A percentile compares a stretch with the other conserved stretches of the same genome.
phyloP scores from a whole-genome alignment of 768 basidiomycete species.

The Lactarius psammicola region DNA sequence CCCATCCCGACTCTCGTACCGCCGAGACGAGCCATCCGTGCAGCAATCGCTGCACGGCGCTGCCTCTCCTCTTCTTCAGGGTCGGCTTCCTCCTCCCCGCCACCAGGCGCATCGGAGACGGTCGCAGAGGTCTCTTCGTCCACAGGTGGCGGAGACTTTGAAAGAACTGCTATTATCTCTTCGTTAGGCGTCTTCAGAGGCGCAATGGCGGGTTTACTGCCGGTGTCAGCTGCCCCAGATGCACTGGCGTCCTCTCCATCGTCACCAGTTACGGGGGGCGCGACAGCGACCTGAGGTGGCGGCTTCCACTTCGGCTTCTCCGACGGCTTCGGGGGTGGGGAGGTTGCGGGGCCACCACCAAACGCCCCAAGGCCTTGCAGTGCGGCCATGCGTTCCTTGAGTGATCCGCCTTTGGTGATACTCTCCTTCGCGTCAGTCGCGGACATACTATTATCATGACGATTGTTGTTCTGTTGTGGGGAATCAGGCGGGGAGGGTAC shows the following conservation, averaged over 20 bases:
- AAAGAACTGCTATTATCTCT: slow-evolving; percentile 14
- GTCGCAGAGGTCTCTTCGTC: slow-evolving; percentile 30
- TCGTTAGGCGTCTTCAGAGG: slow-evolving; percentile 17
- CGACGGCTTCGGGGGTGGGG: slow-evolving; percentile 57
- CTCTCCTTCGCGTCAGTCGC: slow-evolving; percentile 87
- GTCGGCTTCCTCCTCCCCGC: slow-evolving; percentile 41
- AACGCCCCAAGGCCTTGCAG: slow-evolving; percentile 83
- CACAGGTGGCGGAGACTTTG: slow-evolving; percentile 18
- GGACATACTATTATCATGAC: slow-evolving; percentile 54
- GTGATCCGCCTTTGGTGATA: slow-evolving; percentile 73
- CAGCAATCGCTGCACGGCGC: slow-evolving; percentile 82
- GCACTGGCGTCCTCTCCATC: slow-evolving; percentile 29
- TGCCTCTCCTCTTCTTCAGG: slow-evolving; percentile 73
- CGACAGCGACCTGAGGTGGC: slow-evolving; percentile 50
- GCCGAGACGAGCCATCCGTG: slow-evolving; percentile 90
- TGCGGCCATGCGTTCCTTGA: slow-evolving; percentile 95
- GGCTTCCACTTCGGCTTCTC: slow-evolving; percentile 88
- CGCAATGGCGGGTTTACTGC: slow-evolving; percentile 13
- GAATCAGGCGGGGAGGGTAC: slow-evolving; percentile 47
- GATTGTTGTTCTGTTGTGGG: slow-evolving; percentile 30
- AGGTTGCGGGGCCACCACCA: slow-evolving; percentile 48
- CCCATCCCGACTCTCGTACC: slow-evolving; percentile 82
- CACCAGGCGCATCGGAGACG: slow-evolving; percentile 28
- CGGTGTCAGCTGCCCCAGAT: slow-evolving; percentile 12
- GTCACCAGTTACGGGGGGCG: slow-evolving; percentile 47